Evolutionary conservation across 108 stramenopile species (phyloP).

Genomic region (Aurantiochytrium sp.): DNA sequence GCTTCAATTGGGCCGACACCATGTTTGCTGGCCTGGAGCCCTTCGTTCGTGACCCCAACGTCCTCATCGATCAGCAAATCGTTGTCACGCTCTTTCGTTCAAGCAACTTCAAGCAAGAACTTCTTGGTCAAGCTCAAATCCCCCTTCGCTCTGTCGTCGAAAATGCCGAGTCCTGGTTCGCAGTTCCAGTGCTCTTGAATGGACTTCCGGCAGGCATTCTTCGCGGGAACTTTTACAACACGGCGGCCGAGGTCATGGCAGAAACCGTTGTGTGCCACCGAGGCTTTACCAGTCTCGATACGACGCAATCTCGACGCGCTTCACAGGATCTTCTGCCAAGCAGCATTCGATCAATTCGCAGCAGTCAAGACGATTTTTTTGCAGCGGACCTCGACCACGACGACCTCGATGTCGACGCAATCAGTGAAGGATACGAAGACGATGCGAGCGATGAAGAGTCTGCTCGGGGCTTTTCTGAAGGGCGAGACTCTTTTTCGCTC

Average conservation of each 20-base stretch:
- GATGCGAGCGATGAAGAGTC: neutral
- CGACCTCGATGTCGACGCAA: neutral
- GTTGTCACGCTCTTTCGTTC: neutral
- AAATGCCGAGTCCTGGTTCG: neutral
- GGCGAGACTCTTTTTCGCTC: no score
- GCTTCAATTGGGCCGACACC: neutral
- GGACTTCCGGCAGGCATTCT: conserved; percentile 12
- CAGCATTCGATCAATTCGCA: no score
- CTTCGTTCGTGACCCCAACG: neutral
- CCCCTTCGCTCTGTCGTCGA: neutral
- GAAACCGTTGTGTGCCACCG: neutral
- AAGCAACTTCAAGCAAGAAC: neutral
- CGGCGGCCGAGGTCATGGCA: neutral
- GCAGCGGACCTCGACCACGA: neutral
- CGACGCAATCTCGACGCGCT: neutral
- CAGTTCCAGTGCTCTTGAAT: neutral
- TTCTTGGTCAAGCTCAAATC: neutral
- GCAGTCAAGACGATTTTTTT: no score
- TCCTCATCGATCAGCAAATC: neutral
- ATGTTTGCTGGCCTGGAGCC: neutral
- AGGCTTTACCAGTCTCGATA: neutral
- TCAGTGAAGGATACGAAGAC: neutral
- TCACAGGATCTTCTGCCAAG: no score
- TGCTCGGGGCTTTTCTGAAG: neutral
- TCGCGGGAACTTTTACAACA: neutral